Conservation (phyloP, 23 red algal species). For the Rhodosorus marinus region DNA sequence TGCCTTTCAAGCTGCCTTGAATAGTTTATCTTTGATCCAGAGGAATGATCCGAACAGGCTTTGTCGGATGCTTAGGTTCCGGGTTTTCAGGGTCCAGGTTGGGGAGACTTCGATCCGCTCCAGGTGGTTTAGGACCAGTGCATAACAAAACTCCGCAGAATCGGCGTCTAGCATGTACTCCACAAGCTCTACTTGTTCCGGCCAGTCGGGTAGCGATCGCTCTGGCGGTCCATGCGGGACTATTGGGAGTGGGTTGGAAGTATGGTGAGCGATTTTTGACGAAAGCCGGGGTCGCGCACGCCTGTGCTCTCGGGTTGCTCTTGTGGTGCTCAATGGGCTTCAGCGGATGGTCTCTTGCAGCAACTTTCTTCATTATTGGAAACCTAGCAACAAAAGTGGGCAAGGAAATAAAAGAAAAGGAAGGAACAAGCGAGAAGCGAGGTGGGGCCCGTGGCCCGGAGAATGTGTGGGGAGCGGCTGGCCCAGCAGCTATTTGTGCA, state of each 20-base stretch:
- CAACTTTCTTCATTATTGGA: conserved; percentile 54
- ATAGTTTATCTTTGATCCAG: too few relatives aligned
- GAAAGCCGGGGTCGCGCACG: conserved; percentile 30
- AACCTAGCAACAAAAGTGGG: conserved; percentile 33
- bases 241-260: background rate
- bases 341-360: conserved; percentile 27
- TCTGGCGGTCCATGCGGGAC: conserved; percentile 2
- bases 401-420: conserved; percentile 26
- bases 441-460: conserved; percentile 81
- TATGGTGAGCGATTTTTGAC: conserved; percentile 43
- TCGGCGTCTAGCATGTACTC: too few relatives aligned
- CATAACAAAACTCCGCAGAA: too few relatives aligned
- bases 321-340: conserved; percentile 45
- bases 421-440: conserved; percentile 61
- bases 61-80: too few relatives aligned
- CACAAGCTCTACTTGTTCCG: too few relatives aligned
- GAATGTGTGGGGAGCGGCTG: conserved; percentile 93
- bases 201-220: background rate
- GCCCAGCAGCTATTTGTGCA: conserved; percentile 28
- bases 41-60: too few relatives aligned
- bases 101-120: too few relatives aligned
- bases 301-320: conserved; percentile 35
- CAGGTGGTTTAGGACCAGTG: too few relatives aligned
- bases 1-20: too few relatives aligned
- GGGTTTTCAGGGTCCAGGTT: too few relatives aligned